Evolutionary conservation across 108 stramenopile genomes (phyloP), one percentile per base, ranked within the genome.

Genomic region (Nannochloropsis gaditana): DNA sequence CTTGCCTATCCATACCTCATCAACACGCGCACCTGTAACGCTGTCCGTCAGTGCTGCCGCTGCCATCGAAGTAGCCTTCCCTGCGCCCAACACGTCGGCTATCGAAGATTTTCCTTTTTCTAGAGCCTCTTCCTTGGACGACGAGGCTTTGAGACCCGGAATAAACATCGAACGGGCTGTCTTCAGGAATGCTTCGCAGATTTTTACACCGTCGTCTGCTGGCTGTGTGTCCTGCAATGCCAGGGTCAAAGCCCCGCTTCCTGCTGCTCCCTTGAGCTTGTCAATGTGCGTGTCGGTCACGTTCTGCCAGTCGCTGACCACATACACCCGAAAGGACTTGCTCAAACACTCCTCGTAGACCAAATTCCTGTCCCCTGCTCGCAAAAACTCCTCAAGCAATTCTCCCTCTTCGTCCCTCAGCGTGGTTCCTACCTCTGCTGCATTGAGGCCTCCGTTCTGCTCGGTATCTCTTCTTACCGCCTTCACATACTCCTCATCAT

Each of bases 241-340:
- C 59, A 73, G 3, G 19, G n/a, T 73, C 59, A 73, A n/a, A 15
- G 15, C 19, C 59, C n/a, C 19, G 3, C 19, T 73, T 4, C 19
- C 59, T 15, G 15, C 59, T n/a, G 15, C 19, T 15, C 19, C n/a
- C 59, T 6, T 73, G 2, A 73, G 6, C 19, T n/a, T n/a, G 19
- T 73, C n/a, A 2, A 73, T 2, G 8, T 73, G 59, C 4, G 59
- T n/a, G 19, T 73, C 19, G 19, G 59, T 73, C 19, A 73, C 59
- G 59, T 73, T 73, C 19, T n/a, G 59, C 59, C 59, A 73, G 59
- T 73, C 59, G 59, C 59, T 73, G 4, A 73, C 59, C 59, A 73
- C n/a, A n/a, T 5, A 5, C 2, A 73, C 59, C 59, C n/a, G 15
- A n/a, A 73, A 73, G 2, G 59, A n/a, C 59, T 73, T 73, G 59